Conservation (phyloP, 2,329 filamentous ascomycete species). For the Aureobasidium zeae region DNA sequence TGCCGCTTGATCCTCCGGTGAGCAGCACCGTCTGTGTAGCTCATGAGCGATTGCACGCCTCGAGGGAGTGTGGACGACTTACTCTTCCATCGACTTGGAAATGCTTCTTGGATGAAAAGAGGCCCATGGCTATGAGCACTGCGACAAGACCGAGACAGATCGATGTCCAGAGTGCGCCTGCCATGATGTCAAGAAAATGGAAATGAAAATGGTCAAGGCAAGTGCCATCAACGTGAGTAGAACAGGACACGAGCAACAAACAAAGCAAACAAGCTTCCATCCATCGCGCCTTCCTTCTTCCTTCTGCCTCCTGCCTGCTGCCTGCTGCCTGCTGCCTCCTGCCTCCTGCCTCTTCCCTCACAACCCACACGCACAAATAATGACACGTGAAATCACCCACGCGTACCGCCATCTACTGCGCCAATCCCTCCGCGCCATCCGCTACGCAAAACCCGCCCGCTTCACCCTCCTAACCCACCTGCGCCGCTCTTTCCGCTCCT, state of each 20-base stretch:
- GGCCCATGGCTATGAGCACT: conserved; percentile 50
- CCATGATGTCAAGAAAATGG: neutral
- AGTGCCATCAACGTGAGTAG: no score
- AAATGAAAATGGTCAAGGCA: neutral
- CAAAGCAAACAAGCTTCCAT: conserved; percentile 5
- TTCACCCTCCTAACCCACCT: conserved; percentile 48
- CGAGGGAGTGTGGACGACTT: conserved; percentile 17
- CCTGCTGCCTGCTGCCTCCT: no score
- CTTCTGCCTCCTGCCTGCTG: neutral
- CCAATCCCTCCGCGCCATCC: conserved; percentile 57
- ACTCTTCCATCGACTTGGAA: conserved; percentile 82
- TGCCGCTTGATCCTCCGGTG: conserved; percentile 86
- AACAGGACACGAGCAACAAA: neutral
- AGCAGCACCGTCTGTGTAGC: conserved; percentile 65
- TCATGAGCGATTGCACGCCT: conserved; percentile 9
- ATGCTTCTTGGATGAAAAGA: conserved; percentile 59
- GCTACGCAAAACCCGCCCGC: conserved; percentile 60
- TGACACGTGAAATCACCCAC: conserved; percentile 37
- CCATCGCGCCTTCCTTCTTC: neutral
- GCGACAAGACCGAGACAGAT: neutral
- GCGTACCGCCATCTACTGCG: conserved; percentile 65
- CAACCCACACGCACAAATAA: neutral
- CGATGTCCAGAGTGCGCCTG: neutral
- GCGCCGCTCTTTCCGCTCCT: conserved; percentile 33
- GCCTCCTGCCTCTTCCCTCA: neutral